Evolutionary conservation across 805 yeast genomes (phyloP), one percentile per base, ranked within the genome.

Genomic region (Wickerhamiella spandovensis): DNA sequence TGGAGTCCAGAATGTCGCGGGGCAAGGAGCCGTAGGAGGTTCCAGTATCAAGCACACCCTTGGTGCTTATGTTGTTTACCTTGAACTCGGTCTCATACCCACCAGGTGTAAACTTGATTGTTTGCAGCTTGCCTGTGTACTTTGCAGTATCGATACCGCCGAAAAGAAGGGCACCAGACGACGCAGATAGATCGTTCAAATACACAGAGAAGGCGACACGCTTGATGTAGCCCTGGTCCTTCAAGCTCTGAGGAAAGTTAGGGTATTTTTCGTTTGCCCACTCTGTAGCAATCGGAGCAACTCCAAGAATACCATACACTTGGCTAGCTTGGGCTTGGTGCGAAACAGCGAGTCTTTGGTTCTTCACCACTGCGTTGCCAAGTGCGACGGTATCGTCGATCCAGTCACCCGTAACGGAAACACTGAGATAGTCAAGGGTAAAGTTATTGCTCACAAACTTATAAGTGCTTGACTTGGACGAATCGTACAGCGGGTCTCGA

Each of bases 301-400:
- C 28, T 8, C 48, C 48, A n/a, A 46, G 35, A 5, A 46, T 41
- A 37, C 39, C 39, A 13, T 13, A 17, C 8, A 23, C 24, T 10
- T 25, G 30, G 6, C 9, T 25, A 6, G 30, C 6, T 10, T 21
- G 57, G 30, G 30, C 30, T 7, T 25, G 9, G 10, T 25, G 30
- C 30, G 30, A 25, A 10, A 25, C 30, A 25, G 30, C 30, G 9
- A 25, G 30, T 6, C 30, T 6, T 10, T 25, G 30, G 30, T 68
- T 66, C 0, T 68, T 56, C 17, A 83, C 70, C 3, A 71, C 64
- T 24, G 73, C 66, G 47, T 71, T 73, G 1, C 56, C 78, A 49
- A 82, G 59, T 1, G 58, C 56, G 5, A 88, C 72, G 44, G 67
- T 67, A 60, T 87, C 96, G 41, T 68, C 63, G 20, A 81, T 89